These are phyloP conservation scores for Pseudopithomyces maydicus DNA, from an alignment of 2,329 filamentous ascomycete species.

Conservation along the genomic window DNA sequence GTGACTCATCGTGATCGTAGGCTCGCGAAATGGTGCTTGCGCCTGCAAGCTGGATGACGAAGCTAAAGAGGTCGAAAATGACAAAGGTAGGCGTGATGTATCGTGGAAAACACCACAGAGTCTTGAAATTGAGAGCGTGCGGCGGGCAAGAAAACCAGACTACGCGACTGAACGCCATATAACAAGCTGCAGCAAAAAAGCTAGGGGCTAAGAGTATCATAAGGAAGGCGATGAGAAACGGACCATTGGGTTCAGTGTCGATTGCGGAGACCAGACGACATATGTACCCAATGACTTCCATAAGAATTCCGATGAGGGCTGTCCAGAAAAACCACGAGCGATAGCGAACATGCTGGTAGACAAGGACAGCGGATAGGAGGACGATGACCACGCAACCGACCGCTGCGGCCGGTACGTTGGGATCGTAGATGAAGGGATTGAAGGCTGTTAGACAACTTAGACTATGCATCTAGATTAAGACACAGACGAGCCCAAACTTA, in stretches of 20 bases:
- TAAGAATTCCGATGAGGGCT: conserved; percentile 36
- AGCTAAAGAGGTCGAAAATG: conserved; percentile 54
- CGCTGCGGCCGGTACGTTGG: conserved; percentile 51
- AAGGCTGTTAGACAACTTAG: conserved; percentile 19
- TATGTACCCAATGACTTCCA: conserved; percentile 60
- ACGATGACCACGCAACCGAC: conserved; percentile 50
- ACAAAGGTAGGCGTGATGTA: conserved; percentile 57
- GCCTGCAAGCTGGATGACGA: conserved; percentile 51
- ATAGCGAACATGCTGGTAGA: conserved; percentile 42
- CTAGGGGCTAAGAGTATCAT: conserved; percentile 56
- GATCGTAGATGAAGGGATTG: conserved; percentile 56
- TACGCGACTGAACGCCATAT: conserved; percentile 56
- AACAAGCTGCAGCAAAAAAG: conserved; percentile 57
- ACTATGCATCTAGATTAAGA: not conserved
- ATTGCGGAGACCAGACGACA: conserved; percentile 52
- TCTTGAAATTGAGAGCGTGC: conserved; percentile 47
- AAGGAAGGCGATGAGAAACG: conserved; percentile 50
- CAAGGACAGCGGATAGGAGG: conserved; percentile 34
- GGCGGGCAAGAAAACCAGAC: conserved; percentile 48
- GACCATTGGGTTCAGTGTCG: conserved; percentile 36
- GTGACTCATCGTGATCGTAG: conserved; percentile 37
- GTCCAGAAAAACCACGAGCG: conserved; percentile 46
- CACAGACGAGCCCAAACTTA: conserved; percentile 16
- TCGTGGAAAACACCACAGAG: conserved; percentile 49
- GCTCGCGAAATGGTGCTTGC: conserved; percentile 50